Percentiles rank a stretch among this genome's conserved stretches.
These are phyloP conservation scores for Olyra latifolia DNA, from an alignment of 176 grass and related monocot species.

Conservation along the genomic window DNA sequence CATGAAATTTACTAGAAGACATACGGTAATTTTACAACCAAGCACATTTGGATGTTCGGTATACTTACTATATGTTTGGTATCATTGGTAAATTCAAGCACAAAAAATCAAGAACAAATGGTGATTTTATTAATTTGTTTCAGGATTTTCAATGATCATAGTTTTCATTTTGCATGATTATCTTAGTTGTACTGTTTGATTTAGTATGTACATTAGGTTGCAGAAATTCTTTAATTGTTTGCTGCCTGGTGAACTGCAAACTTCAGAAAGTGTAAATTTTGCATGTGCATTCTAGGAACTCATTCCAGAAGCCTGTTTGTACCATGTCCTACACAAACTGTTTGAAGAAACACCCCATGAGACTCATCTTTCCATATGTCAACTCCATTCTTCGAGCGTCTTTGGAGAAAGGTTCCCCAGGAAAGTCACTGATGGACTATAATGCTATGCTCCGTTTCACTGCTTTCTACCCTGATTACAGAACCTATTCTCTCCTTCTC, in stretches of 20 bases:
- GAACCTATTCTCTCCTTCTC: conserved; percentile 57
- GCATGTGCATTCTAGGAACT: conserved; percentile 22
- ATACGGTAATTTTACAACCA: conserved; percentile 6
- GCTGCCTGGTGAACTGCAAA: not conserved
- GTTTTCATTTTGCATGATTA: conserved; percentile 32
- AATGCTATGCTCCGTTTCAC: conserved; percentile 44
- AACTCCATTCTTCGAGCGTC: conserved; percentile 68
- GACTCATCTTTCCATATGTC: conserved; percentile 38
- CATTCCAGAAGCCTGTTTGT: conserved; percentile 32
- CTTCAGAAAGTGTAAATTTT: conserved; percentile 26
- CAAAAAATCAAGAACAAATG: conserved; percentile 1
- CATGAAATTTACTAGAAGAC: not conserved
- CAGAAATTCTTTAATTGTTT: conserved; percentile 35
- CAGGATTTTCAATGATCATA: conserved; percentile 21
- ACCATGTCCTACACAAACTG: conserved; percentile 40
- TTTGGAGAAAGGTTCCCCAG: conserved; percentile 59
- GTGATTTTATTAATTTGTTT: conserved; percentile 30
- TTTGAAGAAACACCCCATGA: conserved; percentile 47
- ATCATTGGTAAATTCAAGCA: not conserved
- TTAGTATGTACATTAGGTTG: conserved; percentile 30
- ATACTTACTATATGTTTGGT: conserved; percentile 1
- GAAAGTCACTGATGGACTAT: conserved; percentile 51
- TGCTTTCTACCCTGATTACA: conserved; percentile 49
- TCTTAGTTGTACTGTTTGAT: conserved; percentile 25
- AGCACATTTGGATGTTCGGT: conserved; percentile 12